These are phyloP conservation scores for Knufia petricola DNA, from an alignment of 2,329 filamentous ascomycete species.

Conservation along the genomic window DNA sequence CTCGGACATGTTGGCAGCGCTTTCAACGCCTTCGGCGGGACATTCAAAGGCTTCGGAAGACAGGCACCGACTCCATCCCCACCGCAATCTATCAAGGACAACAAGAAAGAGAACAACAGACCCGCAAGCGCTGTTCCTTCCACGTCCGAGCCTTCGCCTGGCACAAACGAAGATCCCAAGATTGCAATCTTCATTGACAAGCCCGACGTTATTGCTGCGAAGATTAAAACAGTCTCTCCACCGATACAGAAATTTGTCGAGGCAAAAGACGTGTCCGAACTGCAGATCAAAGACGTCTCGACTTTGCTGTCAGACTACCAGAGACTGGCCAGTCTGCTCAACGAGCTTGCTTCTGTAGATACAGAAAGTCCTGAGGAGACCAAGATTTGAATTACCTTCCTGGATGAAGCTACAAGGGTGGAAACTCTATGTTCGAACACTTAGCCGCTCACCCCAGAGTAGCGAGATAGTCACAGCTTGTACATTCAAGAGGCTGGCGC, in stretches of 20 bases:
- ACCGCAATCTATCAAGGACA: slow-evolving; percentile 19
- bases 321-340: slow-evolving; percentile 45
- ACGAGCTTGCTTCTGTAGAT: slow-evolving; percentile 15
- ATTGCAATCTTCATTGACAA: slow-evolving; percentile 39
- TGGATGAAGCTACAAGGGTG: no score
- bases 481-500: no score
- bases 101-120: slow-evolving; percentile 28
- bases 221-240: slow-evolving; percentile 34
- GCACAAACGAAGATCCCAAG: slow-evolving; percentile 55
- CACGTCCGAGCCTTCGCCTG: neutral
- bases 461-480: no score
- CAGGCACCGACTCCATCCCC: slow-evolving; percentile 32
- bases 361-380: neutral
- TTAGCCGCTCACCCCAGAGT: no score
- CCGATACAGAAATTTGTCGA: slow-evolving; percentile 67
- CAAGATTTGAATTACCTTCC: neutral
- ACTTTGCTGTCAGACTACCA: slow-evolving; percentile 66
- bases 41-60: slow-evolving; percentile 65
- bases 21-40: slow-evolving; percentile 42
- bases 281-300: slow-evolving; percentile 63
- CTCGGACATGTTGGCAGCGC: slow-evolving; percentile 55
- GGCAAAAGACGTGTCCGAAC: slow-evolving; percentile 57
- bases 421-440: no score
- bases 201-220: slow-evolving; percentile 8
- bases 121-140: slow-evolving; percentile 12